Conservation (phyloP, 139 green algal genomes). For the Chlamydomonas schloesseri region DNA sequence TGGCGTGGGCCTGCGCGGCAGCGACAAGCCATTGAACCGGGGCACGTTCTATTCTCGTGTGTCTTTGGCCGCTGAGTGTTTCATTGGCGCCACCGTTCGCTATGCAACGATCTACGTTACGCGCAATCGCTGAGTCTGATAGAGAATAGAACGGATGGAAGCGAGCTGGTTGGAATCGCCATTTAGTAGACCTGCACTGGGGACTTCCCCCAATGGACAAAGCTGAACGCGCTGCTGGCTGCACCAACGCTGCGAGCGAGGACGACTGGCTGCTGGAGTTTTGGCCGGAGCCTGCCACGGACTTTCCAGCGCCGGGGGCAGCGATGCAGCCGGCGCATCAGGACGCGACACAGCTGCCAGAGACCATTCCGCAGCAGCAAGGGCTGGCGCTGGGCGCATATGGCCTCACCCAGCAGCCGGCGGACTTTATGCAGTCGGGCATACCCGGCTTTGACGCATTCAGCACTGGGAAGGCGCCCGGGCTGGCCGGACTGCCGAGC, state of each 20-base stretch:
- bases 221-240: background rate
- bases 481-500: background rate
- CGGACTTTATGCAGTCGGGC: background rate
- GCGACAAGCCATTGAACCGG: no score
- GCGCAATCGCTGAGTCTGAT: no score
- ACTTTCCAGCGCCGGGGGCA: background rate
- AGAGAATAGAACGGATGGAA: background rate
- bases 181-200: no score
- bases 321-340: constrained; percentile 27
- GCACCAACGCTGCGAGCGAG: background rate
- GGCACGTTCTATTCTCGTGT: no score
- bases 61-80: no score
- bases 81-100: no score
- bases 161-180: no score
- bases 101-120: no score
- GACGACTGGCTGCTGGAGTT: constrained; percentile 46
- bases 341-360: background rate
- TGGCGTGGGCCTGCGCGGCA: no score
- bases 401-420: background rate
- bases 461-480: background rate
- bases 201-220: constrained; percentile 22
- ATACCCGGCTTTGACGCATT: background rate
- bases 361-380: background rate
- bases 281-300: constrained; percentile 25
- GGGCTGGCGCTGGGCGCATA: background rate